These are phyloP conservation scores for Psilocybe azurescens DNA, from an alignment of 768 basidiomycete species.

Conservation along the genomic window DNA sequence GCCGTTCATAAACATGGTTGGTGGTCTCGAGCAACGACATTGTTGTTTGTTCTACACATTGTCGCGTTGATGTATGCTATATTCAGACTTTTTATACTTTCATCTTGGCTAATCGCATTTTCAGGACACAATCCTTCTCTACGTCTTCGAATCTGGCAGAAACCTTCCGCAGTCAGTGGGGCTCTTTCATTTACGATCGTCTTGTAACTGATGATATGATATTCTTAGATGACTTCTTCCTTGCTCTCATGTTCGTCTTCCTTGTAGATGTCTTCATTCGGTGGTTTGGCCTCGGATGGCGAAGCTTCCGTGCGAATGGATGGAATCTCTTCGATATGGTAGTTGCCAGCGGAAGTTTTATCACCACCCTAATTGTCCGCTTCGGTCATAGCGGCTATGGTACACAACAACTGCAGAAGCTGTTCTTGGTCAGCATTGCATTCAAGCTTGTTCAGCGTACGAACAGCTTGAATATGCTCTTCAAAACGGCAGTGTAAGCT, in stretches of 20 bases:
- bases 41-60: constrained; percentile 82
- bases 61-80: constrained; percentile 75
- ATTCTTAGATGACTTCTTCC: constrained; percentile 72
- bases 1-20: constrained; percentile 92
- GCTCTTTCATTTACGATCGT: not conserved
- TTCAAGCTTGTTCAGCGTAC: constrained; percentile 94
- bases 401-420: constrained; percentile 77
- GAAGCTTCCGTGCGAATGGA: constrained; percentile 84
- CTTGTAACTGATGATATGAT: not conserved
- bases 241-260: constrained; percentile 74
- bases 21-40: constrained; percentile 85
- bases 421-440: constrained; percentile 92
- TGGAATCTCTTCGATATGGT: constrained; percentile 94
- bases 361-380: constrained; percentile 78
- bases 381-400: constrained; percentile 55
- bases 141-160: constrained; percentile 50
- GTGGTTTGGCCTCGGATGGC: constrained; percentile 84
- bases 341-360: constrained; percentile 80
- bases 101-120: constrained; percentile 10
- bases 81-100: not conserved
- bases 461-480: constrained; percentile 89
- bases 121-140: constrained; percentile 82
- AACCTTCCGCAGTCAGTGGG: constrained; percentile 59
- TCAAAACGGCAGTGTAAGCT: constrained; percentile 92
- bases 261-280: constrained; percentile 78